Base-by-base conservation (phyloP, 139 green algal species). In the Desmodesmus armatus region DNA sequence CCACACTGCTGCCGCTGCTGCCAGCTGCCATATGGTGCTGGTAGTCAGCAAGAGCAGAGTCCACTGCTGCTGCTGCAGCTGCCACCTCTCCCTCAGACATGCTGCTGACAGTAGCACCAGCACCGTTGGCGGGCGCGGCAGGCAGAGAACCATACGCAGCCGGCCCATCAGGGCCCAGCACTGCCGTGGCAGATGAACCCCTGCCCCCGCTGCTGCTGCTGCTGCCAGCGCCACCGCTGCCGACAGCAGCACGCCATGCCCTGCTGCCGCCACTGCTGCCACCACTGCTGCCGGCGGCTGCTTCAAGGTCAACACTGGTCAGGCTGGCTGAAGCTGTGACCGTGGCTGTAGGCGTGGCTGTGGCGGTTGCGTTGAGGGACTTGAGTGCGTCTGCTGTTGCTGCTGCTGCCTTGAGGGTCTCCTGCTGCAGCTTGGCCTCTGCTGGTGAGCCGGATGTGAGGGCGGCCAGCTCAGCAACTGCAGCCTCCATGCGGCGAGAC, bases 381-480 rank as follows among this genome's bases (percentile, higher is more conserved):
- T 43, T 5, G 37, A 21, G 55, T 15, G 33, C 31, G 43, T n/a
- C 84, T 58, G 9, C 5, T 13, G 41, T 49, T 15, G 23, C 51
- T 67, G n/a, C 71, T 79, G 63, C 62, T 65, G 78, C 62, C n/a
- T 76, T 75, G 62, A 60, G 23, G 13, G 70, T 51, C 4, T 35
- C 69, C n/a, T 86, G 49, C 69, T 86, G 80, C 39, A 86, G 80
- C 27, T 47, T 47, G 55, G 80, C 69, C n/a, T 80, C 80, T 70
- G 80, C 39, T 31, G 69, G 51, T 35, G 69, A 69, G 62, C 78
- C 78, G 17, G 78, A 62, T 44, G 78, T 39, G 23, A 84, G 62
- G 7, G 69, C 69, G 27, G 70, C 80, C 39, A 86, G 51, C 80
- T 86, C 66, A 44, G 67, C 67, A 11, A 86, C 80, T 27, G 80